Base-by-base conservation (phyloP, 768 basidiomycete species). In the Lactarius sp. region DNA sequence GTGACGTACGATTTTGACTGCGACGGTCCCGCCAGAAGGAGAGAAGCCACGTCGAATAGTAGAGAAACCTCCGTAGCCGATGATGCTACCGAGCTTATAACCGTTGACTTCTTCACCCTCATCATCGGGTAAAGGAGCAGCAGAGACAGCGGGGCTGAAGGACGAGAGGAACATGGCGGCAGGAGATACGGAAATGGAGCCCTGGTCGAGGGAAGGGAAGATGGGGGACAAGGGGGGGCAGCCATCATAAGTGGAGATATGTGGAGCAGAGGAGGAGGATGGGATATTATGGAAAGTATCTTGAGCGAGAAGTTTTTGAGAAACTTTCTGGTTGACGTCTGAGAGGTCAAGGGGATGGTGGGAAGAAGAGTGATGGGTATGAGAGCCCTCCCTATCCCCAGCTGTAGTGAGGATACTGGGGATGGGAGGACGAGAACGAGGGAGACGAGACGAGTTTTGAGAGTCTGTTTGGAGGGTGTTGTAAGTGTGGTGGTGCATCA, bases 61-160 rank as follows among this genome's bases (percentile, higher is more conserved):
- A 14, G 92, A 92, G 72, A 92, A 92, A 7, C 85, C 88, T 9
- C 94, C 94, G 64, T 83, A 79, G 31, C 90, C 94, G 13, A 96
- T 82, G 67, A 88, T 77, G 36, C 80, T 79, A 16, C 91, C 94
- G 0, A 97, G 80, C 7, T 80, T 83, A 71, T 93, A 95, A 10
- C 87, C 86, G 0, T 83, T 80, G 12, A 94, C 79, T 27, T 76
- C 70, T 57, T 87, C 78, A 3, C 90, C 90, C 69, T 88, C 87
- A 18, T 81, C 82, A 68, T 92, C 89, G 6, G 83, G 82, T 6
- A 78, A 73, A 6, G 71, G 71, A 1, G 75, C 65, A 3, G 74
- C 60, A 1, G 77, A 71, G 0, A 69, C 65, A 0, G 78, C 70
- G 2, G 81, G 78, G 22, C 77, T 80, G 74, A 89, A 88, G 12